Conservation (phyloP, 192 early-diverging fungal species). For the Anaeromyces robustus region DNA sequence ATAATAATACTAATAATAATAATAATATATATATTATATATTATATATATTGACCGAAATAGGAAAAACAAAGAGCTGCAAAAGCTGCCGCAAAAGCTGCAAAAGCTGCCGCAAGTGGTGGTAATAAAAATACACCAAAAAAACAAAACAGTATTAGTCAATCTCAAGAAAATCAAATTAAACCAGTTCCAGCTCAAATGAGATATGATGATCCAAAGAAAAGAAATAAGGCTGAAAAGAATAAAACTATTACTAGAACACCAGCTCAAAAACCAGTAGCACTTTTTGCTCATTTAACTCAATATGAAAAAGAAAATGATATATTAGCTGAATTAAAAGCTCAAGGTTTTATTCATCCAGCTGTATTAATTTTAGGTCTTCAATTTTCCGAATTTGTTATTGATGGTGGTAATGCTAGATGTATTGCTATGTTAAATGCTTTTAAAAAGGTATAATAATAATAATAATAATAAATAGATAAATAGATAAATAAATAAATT, state of each 20-base stretch:
- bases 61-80: slow-evolving; percentile 62
- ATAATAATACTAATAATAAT: too few relatives aligned
- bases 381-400: slow-evolving; percentile 77
- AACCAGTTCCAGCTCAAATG: slow-evolving; percentile 10
- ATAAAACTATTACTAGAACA: slow-evolving; percentile 11
- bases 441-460: slow-evolving; percentile 57
- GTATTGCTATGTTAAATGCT: slow-evolving; percentile 70
- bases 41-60: neutral
- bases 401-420: slow-evolving; percentile 77
- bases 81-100: slow-evolving; percentile 36
- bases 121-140: slow-evolving; percentile 1
- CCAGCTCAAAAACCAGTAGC: slow-evolving; percentile 34
- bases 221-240: slow-evolving; percentile 11
- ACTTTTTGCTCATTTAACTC: slow-evolving; percentile 62
- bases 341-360: slow-evolving; percentile 59
- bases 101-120: too few relatives aligned
- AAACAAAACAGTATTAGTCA: neutral
- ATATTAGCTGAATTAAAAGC: slow-evolving; percentile 12
- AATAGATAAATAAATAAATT: too few relatives aligned
- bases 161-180: slow-evolving; percentile 7
- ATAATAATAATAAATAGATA: too few relatives aligned
- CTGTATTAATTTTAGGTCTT: slow-evolving; percentile 67
- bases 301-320: slow-evolving; percentile 25
- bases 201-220: slow-evolving; percentile 4
- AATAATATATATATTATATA: too few relatives aligned